Evolutionary conservation across 768 basidiomycete genomes (phyloP).

Genomic region (Lepiota venenata): DNA sequence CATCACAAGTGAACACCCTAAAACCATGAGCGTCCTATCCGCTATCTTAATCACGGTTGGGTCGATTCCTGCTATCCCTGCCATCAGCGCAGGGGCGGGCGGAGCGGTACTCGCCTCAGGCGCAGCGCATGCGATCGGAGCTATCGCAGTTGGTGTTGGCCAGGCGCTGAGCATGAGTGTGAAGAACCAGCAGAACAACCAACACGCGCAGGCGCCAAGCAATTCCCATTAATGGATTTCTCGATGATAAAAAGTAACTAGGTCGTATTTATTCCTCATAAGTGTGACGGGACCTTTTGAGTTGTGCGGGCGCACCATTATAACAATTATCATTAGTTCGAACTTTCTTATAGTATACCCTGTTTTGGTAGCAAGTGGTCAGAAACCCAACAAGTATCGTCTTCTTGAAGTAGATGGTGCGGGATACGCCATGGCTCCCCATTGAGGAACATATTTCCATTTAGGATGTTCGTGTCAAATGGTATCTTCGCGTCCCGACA

Average conservation of each 20-base stretch:
- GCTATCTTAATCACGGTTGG: conserved; percentile 80
- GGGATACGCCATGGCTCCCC: conserved; percentile 21
- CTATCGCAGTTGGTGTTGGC: conserved; percentile 74
- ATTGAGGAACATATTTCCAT: conserved; percentile 48
- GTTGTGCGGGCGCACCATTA: neutral
- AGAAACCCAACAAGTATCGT: conserved; percentile 10
- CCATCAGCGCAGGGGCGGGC: conserved; percentile 63
- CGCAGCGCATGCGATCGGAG: conserved; percentile 75
- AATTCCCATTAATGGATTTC: neutral
- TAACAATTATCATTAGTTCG: neutral
- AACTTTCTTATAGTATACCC: neutral
- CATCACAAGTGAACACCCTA: conserved; percentile 73
- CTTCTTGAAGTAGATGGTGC: neutral
- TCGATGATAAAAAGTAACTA: neutral
- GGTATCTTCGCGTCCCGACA: conserved; percentile 45
- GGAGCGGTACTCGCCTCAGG: conserved; percentile 71
- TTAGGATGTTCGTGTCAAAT: conserved; percentile 29
- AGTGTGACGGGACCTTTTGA: neutral
- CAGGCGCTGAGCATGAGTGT: conserved; percentile 37
- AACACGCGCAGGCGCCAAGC: neutral
- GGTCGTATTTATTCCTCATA: conserved; percentile 5
- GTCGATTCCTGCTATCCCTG: conserved; percentile 69
- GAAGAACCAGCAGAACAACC: conserved; percentile 26
- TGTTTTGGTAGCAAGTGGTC: neutral
- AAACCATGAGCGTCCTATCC: conserved; percentile 67